Evolutionary conservation across 306 rosid genomes (phyloP).

Genomic region (Prinsepia uniflora): DNA sequence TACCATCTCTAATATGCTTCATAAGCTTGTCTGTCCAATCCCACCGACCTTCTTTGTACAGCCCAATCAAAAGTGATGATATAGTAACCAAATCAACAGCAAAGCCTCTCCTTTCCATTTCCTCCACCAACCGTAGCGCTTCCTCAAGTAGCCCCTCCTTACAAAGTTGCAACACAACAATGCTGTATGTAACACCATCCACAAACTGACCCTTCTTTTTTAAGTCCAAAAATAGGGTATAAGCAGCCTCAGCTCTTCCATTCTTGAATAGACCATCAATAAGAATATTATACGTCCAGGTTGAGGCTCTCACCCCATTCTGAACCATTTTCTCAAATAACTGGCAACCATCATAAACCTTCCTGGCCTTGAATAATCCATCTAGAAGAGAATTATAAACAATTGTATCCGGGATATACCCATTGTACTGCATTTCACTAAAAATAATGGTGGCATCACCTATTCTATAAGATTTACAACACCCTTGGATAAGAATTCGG

Average conservation of each 20-base stretch:
- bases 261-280: slow-evolving; percentile 76
- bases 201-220: slow-evolving; percentile 85
- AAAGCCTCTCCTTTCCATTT: slow-evolving; percentile 89
- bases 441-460: slow-evolving; percentile 58
- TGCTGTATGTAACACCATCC: slow-evolving; percentile 76
- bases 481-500: slow-evolving; percentile 65
- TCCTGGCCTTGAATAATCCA: slow-evolving; percentile 72
- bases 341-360: slow-evolving; percentile 62
- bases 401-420: slow-evolving; percentile 42
- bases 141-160: slow-evolving; percentile 72
- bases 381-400: slow-evolving; percentile 69
- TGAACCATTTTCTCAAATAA: slow-evolving; percentile 83
- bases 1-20: slow-evolving; percentile 75
- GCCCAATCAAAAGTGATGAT: slow-evolving; percentile 60
- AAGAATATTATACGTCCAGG: slow-evolving; percentile 71
- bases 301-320: slow-evolving; percentile 63
- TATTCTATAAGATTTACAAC: slow-evolving; percentile 51
- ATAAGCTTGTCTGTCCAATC: slow-evolving; percentile 79
- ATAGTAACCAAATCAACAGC: slow-evolving; percentile 71
- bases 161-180: slow-evolving; percentile 65
- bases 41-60: slow-evolving; percentile 68
- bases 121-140: slow-evolving; percentile 69
- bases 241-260: slow-evolving; percentile 81
- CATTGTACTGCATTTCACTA: slow-evolving; percentile 60
- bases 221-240: slow-evolving; percentile 69